Percentiles rank a stretch among this genome's conserved stretches.
Evolutionary conservation across 179 eudicot species (phyloP).

Genomic region (Beta corolliflora): DNA sequence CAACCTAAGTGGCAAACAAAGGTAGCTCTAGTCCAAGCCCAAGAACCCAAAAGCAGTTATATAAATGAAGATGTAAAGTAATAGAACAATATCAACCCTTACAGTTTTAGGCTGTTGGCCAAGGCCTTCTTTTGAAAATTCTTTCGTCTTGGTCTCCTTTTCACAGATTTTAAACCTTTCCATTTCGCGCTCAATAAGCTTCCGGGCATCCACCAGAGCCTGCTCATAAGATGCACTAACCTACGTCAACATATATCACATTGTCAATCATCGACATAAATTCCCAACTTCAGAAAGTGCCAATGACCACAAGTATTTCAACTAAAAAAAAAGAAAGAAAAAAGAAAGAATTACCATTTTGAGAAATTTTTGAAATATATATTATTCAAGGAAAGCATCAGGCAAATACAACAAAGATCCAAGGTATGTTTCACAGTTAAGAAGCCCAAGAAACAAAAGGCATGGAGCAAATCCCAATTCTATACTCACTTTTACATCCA

Average conservation of each 20-base stretch:
- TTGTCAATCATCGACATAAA: constrained; percentile 25
- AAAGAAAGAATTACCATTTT: too few relatives aligned
- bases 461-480: not conserved
- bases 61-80: too few relatives aligned
- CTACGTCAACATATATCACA: constrained; percentile 77
- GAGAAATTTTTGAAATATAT: too few relatives aligned
- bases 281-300: not conserved
- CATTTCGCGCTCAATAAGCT: constrained; percentile 95
- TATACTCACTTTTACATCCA: not conserved
- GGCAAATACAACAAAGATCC: not conserved
- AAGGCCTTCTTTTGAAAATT: constrained; percentile 98
- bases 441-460: not conserved
- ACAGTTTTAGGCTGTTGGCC: constrained; percentile 99
- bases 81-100: constrained; percentile 25
- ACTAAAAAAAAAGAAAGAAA: too few relatives aligned
- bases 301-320: not conserved
- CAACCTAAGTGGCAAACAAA: not conserved
- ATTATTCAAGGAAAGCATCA: not conserved
- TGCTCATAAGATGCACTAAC: constrained; percentile 99
- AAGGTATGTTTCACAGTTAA: not conserved
- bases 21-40: not conserved
- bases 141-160: constrained; percentile 98
- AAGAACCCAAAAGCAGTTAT: not conserved
- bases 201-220: constrained; percentile 95
- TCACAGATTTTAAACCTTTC: constrained; percentile 98